Evolutionary conservation across 768 basidiomycete genomes (phyloP).

Genomic region (Lentinula edodes): DNA sequence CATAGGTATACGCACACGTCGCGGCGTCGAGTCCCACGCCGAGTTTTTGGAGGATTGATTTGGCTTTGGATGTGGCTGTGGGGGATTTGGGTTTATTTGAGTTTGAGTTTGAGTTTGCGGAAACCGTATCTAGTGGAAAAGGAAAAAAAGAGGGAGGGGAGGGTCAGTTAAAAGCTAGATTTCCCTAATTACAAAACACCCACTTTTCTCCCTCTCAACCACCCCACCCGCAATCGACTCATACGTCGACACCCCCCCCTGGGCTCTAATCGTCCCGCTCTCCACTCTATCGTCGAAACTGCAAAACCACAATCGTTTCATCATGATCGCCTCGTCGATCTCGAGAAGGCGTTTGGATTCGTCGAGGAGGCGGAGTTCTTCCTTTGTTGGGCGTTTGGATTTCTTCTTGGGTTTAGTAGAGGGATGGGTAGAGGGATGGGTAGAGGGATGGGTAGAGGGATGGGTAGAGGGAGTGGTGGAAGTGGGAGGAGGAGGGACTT

Average conservation of each 20-base stretch:
- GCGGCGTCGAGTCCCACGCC: not conserved
- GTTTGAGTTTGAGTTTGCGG: too few species aligned
- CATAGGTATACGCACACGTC: constrained; percentile 6
- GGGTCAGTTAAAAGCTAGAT: too few species aligned
- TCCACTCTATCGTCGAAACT: not conserved
- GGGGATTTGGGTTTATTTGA: not conserved
- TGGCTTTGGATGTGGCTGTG: not conserved
- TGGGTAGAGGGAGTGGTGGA: not conserved
- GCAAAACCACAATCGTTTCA: not conserved
- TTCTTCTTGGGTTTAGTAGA: not conserved
- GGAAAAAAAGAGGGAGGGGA: too few species aligned
- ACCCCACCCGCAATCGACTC: too few species aligned
- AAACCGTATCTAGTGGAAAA: too few species aligned
- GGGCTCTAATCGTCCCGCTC: not conserved
- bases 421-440: not conserved
- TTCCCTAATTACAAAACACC: too few species aligned
- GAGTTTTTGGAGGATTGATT: not conserved
- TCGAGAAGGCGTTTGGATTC: not conserved
- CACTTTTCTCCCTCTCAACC: too few species aligned
- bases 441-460: too few species aligned
- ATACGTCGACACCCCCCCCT: too few species aligned
- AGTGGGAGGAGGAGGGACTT: not conserved
- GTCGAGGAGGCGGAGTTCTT: too few species aligned
- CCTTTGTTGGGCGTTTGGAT: not conserved
- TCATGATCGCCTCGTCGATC: not conserved